These are phyloP conservation scores for Aspergillus amoenus DNA, from an alignment of 2,329 filamentous ascomycete species.

Conservation along the genomic window DNA sequence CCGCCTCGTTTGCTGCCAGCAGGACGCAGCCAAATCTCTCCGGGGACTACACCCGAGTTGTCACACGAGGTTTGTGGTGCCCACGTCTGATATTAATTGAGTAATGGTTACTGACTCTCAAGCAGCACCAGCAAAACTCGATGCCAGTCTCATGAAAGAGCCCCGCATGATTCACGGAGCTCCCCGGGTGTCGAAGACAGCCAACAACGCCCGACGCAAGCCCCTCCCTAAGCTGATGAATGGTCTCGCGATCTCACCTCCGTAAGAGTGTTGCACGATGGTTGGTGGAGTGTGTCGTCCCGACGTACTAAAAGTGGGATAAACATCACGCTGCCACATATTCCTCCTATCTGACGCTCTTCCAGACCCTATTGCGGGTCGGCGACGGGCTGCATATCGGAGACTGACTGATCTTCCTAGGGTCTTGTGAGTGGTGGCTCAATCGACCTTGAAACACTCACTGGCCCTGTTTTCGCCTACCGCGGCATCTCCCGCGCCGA, in stretches of 20 bases:
- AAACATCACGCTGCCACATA: conserved; percentile 12
- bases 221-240: conserved; percentile 46
- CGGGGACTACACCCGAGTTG: conserved; percentile 53
- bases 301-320: conserved; percentile 13
- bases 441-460: conserved; percentile 9
- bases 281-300: conserved; percentile 20
- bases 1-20: conserved; percentile 55
- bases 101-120: conserved; percentile 48
- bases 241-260: conserved; percentile 38
- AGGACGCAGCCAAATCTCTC: conserved; percentile 44
- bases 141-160: conserved; percentile 85
- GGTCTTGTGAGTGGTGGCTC: conserved; percentile 5
- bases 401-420: background rate
- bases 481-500: conserved; percentile 3
- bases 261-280: conserved; percentile 19
- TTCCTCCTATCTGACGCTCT: conserved; percentile 5
- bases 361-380: conserved; percentile 5
- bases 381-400: conserved; percentile 2
- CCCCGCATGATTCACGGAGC: conserved; percentile 85
- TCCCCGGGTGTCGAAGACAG: conserved; percentile 58
- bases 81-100: background rate
- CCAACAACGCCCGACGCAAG: conserved; percentile 43
- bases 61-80: conserved; percentile 47
- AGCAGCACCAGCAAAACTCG: conserved; percentile 76
- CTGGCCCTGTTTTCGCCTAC: background rate